A percentile compares a stretch with the other conserved stretches of the same genome.
phyloP scores from a whole-genome alignment of 2,329 filamentous ascomycete genomes.

The Aureobasidium sp. region DNA sequence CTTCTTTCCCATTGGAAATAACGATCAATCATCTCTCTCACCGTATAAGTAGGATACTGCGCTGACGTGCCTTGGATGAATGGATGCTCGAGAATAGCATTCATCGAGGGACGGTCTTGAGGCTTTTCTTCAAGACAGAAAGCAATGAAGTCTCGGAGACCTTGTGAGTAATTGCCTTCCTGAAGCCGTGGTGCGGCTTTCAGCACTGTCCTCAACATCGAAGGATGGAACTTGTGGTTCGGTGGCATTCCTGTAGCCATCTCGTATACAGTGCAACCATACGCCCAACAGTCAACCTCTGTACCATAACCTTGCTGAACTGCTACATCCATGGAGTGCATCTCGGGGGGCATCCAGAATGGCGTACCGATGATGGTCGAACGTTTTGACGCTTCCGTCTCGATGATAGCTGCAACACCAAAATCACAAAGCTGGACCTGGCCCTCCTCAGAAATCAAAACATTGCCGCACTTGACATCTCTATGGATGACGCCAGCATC shows the following conservation, averaged over 20 bases:
- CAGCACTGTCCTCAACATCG: constrained; percentile 49
- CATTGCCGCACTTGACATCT: constrained; percentile 66
- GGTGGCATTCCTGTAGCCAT: constrained; percentile 73
- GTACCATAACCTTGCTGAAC: constrained; percentile 36
- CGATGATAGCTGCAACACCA: constrained; percentile 71
- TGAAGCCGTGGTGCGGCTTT: constrained; percentile 62
- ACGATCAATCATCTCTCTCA: constrained; percentile 61
- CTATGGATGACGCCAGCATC: constrained; percentile 60
- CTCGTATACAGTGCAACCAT: constrained; percentile 73
- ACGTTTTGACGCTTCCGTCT: constrained; percentile 67
- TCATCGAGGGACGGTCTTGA: constrained; percentile 60
- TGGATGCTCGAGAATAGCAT: constrained; percentile 61
- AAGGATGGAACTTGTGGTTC: constrained; percentile 52
- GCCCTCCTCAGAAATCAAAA: constrained; percentile 70
- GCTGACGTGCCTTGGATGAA: constrained; percentile 60
- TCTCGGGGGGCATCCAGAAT: constrained; percentile 80
- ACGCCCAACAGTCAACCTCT: constrained; percentile 72
- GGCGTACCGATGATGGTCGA: constrained; percentile 76
- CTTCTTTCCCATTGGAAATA: constrained; percentile 71
- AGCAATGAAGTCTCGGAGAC: constrained; percentile 62
- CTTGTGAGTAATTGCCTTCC: constrained; percentile 62
- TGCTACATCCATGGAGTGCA: constrained; percentile 31
- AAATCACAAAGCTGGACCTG: constrained; percentile 78
- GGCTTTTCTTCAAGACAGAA: constrained; percentile 67
- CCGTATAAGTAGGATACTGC: constrained; percentile 56